Conservation (phyloP, 2,329 filamentous ascomycete species). For the Xylariomycetidae sp. region DNA sequence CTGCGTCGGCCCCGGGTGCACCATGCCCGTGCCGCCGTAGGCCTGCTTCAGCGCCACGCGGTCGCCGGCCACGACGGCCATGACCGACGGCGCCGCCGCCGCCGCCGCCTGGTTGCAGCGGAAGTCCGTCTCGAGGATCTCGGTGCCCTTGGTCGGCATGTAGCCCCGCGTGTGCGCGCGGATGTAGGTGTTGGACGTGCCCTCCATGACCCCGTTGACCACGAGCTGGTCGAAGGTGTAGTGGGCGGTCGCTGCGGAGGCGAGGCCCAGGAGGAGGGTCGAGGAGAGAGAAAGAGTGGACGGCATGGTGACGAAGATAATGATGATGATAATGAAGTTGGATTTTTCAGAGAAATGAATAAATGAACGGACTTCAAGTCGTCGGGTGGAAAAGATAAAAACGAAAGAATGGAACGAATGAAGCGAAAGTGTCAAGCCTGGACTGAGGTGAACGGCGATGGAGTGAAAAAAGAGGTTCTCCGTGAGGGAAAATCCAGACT, state of each 20-base stretch:
- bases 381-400: neutral
- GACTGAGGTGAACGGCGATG: too few relatives aligned
- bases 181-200: conserved; percentile 16
- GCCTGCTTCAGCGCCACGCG: conserved; percentile 23
- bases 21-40: conserved; percentile 17
- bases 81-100: conserved; percentile 17
- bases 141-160: conserved; percentile 14
- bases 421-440: too few relatives aligned
- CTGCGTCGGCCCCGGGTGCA: conserved; percentile 14
- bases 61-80: conserved; percentile 24
- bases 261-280: conserved; percentile 2
- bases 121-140: conserved; percentile 25
- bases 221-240: conserved; percentile 20
- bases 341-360: neutral
- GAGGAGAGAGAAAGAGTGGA: neutral
- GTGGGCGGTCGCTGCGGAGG: conserved; percentile 9
- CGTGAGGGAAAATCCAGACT: too few relatives aligned
- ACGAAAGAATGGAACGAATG: conserved; percentile 1
- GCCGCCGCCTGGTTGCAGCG: conserved; percentile 21
- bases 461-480: too few relatives aligned
- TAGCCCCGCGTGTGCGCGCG: conserved; percentile 24
- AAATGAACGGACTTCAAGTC: conserved; percentile 4
- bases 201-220: conserved; percentile 14
- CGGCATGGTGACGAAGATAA: too few relatives aligned
- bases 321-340: neutral